Percentiles rank a stretch among this genome's conserved stretches.
phyloP scores from a whole-genome alignment of 2,329 filamentous ascomycete genomes.

The Nemania sp. region DNA sequence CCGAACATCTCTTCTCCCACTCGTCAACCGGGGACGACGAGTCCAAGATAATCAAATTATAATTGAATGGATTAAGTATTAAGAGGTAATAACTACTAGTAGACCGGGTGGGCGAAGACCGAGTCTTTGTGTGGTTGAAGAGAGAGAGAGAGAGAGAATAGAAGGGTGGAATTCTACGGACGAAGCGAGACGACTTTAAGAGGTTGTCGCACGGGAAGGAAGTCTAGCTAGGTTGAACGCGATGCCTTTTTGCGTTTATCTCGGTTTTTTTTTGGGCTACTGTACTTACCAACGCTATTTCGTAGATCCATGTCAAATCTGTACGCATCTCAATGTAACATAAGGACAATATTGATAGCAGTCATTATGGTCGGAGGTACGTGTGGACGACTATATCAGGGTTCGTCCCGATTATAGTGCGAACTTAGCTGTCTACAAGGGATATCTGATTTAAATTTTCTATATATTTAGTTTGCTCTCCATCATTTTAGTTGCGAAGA shows the following conservation, averaged over 20 bases:
- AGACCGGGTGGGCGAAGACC: neutral
- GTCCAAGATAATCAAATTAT: conserved; percentile 2
- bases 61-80: conserved; percentile 10
- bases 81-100: neutral
- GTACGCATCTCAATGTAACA: conserved; percentile 2
- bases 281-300: neutral
- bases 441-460: neutral
- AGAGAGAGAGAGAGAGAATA: neutral
- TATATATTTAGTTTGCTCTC: neutral
- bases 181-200: neutral
- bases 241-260: neutral
- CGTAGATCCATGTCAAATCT: neutral
- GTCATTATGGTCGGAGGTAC: too few species aligned
- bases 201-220: neutral
- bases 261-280: too few species aligned
- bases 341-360: neutral
- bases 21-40: neutral
- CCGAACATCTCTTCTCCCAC: conserved; percentile 41
- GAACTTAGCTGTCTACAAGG: neutral
- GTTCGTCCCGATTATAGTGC: neutral
- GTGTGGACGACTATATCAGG: neutral
- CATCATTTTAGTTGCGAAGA: neutral
- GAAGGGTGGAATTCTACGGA: neutral
- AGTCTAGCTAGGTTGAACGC: neutral
- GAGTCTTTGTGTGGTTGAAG: neutral